phyloP scores from a whole-genome alignment of 177 flowering plant species.

The Telopea speciosissima region DNA sequence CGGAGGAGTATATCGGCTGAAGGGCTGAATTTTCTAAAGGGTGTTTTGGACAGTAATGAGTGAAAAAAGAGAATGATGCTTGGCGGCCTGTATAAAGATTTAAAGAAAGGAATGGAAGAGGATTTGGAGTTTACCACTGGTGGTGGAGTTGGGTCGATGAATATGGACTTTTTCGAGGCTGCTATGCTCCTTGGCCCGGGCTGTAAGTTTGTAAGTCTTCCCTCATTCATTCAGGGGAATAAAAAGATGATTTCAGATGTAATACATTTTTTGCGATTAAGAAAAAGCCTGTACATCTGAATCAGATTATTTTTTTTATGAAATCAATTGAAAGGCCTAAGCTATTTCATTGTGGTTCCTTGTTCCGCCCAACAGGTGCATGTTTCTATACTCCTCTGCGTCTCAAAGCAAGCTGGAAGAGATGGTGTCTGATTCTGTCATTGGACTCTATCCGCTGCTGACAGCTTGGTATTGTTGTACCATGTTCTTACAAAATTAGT shows the following conservation, averaged over 20 bases:
- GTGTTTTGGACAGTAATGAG: constrained; percentile 44
- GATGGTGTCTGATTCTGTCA: too few relatives aligned
- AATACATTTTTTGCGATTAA: not conserved
- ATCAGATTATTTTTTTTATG: not conserved
- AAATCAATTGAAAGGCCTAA: not conserved
- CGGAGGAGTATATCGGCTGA: constrained; percentile 80
- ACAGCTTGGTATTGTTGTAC: too few relatives aligned
- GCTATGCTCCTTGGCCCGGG: constrained; percentile 7
- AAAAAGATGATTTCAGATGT: not conserved
- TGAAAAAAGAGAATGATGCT: constrained; percentile 4
- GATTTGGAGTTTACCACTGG: constrained; percentile 3
- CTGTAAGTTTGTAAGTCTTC: constrained; percentile 7
- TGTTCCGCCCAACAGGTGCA: too few relatives aligned
- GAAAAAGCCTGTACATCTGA: constrained; percentile 10
- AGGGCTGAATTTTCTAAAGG: constrained; percentile 66
- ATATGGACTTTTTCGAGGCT: not conserved
- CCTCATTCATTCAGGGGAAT: constrained; percentile 1
- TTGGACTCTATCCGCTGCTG: too few relatives aligned
- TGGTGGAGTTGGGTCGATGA: not conserved
- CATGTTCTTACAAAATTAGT: too few relatives aligned
- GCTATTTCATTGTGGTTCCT: not conserved
- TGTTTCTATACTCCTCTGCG: too few relatives aligned
- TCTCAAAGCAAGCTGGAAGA: too few relatives aligned
- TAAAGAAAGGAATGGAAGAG: not conserved
- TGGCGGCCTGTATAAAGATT: constrained; percentile 7